These are phyloP conservation scores for Polytrichum commune DNA, from an alignment of 225 moss, liverwort and hornwort species.

Conservation along the genomic window DNA sequence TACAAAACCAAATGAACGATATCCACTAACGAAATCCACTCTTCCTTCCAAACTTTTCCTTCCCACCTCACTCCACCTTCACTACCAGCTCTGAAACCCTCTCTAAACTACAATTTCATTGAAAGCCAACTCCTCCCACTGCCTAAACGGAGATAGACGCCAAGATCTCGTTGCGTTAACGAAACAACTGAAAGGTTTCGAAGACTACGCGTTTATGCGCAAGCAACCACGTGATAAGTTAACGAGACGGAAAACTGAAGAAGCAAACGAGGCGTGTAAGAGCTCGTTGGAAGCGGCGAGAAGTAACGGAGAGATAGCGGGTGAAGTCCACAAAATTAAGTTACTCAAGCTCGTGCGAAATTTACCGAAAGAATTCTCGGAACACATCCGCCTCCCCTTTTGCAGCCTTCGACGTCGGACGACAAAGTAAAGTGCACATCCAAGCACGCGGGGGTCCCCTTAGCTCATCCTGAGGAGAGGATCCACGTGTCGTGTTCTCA, in stretches of 20 bases:
- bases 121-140: background rate
- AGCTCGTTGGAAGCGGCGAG: background rate
- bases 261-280: background rate
- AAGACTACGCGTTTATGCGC: no score
- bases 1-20: no score
- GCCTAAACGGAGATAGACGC: background rate
- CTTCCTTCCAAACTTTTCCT: background rate
- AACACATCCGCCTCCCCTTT: background rate
- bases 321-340: background rate
- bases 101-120: background rate
- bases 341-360: background rate
- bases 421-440: background rate
- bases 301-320: background rate
- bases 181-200: background rate
- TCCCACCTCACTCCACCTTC: background rate
- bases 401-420: background rate
- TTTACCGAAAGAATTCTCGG: background rate
- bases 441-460: background rate
- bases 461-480: no score
- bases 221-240: no score
- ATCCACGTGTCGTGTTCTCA: accelerated
- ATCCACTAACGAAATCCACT: background rate
- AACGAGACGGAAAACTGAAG: background rate
- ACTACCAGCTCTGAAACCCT: background rate
- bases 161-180: background rate